A percentile compares a stretch with the other conserved stretches of the same genome.
These are phyloP conservation scores for Fusarium sp. DNA, from an alignment of 2,329 filamentous ascomycete species.

Conservation along the genomic window DNA sequence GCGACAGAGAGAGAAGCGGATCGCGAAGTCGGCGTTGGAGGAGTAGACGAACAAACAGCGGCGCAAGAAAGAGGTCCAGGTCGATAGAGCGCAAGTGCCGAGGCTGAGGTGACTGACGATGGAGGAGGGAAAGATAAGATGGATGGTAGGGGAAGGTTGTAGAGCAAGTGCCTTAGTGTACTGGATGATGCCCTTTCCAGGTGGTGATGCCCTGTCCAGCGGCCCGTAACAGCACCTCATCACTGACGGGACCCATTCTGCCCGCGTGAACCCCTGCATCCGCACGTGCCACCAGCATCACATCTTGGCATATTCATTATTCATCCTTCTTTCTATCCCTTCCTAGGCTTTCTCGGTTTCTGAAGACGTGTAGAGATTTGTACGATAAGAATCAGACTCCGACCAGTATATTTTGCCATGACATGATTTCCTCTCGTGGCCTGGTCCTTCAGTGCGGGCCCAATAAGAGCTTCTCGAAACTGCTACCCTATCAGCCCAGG, in stretches of 20 bases:
- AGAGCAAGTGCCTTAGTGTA: neutral
- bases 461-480: too few species aligned
- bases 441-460: too few species aligned
- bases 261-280: slow-evolving; percentile 38
- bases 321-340: too few species aligned
- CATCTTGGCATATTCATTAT: too few species aligned
- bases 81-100: slow-evolving; percentile 16
- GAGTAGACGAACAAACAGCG: neutral
- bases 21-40: slow-evolving; percentile 18
- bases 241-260: slow-evolving; percentile 20
- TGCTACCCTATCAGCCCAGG: too few species aligned
- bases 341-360: too few species aligned
- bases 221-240: slow-evolving; percentile 15
- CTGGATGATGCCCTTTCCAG: slow-evolving; percentile 12
- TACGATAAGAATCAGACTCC: too few species aligned
- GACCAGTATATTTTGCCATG: too few species aligned
- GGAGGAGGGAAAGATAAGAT: slow-evolving; percentile 16
- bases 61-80: slow-evolving; percentile 5
- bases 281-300: slow-evolving; percentile 38
- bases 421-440: too few species aligned
- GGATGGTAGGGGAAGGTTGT: too few species aligned
- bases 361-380: too few species aligned
- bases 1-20: slow-evolving; percentile 22
- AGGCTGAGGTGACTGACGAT: slow-evolving; percentile 25
- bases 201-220: slow-evolving; percentile 6